Evolutionary conservation across 129 eudicot species (phyloP), one percentile per base, ranked within the genome.

Genomic region (Logfia minima): DNA sequence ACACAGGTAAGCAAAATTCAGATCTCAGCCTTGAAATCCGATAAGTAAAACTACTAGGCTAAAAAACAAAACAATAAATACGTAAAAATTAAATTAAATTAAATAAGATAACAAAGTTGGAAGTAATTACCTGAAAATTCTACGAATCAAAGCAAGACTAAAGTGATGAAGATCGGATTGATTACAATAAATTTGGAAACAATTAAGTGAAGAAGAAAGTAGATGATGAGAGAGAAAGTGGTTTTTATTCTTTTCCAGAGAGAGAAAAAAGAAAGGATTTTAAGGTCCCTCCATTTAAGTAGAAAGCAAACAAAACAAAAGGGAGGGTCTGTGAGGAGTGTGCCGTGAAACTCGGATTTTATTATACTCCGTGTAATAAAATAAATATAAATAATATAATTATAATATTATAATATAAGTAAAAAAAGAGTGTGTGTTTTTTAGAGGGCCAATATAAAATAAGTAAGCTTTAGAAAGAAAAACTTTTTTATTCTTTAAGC

Each of bases 201-300:
- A 75, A 65, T 75, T n/a, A 58, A 76, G 61, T 37, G 68, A 22
- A 29, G 52, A 68, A 66, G 59, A 63, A 51, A 41, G 32, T 28
- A 65, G 77, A 75, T 76, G 83, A 68, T 75, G 79, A 68, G 83
- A 78, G 80, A 78, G 81, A 70, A 53, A 64, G 63, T 56, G 22
- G 63, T 3, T 55, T 18, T 55, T 55, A 17, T 26, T 14, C 60
- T 24, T 64, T 45, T 43, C 31, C 6, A 78, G 76, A 78, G 86
- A 82, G 83, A 82, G 79, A 74, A 83, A 17, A 13, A 41, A 18
- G 26, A 24, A 24, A 24, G 74, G 56, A 60, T 77, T 56, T 86
- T 84, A 88, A 84, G 94, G 94, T 65, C 87, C 92, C 87, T 87
- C 90, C 92, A 87, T 85, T 70, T 19, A 83, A 80, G 88, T 84